Base-by-base conservation (phyloP, 2,329 filamentous ascomycete genomes). In the Aciculosporium take region DNA sequence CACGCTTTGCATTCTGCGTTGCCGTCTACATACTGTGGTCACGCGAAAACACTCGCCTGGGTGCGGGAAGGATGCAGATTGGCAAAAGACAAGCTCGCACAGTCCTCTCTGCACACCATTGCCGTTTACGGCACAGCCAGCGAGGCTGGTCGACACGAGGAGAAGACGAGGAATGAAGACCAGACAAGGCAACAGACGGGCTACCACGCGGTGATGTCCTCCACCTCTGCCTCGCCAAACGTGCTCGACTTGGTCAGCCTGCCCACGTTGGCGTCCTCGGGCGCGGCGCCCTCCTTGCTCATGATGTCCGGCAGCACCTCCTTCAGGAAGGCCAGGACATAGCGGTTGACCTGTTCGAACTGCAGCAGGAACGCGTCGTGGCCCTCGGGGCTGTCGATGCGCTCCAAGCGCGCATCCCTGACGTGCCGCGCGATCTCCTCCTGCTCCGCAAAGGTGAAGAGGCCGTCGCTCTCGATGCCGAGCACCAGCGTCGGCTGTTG, bases 361-460 rank as follows among this genome's bases (percentile, higher is more conserved):
- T 98, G 89, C 41, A 98, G 65, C 53, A 98, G 63, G 60, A 98
- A 98, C 0, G 91, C 91, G 60, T 98, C 91, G 54, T 98, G 91
- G 1, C 91, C 91, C 57, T 98, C 91, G 0, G 86, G 83, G 46
- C 84, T 93, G 54, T 96, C 86, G 45, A 98, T 98, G 36, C 79
- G 85, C 60, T 86, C 79, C 21, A 98, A 65, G 9, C 76, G 74
- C 1, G 84, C 79, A 51, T 89, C 69, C 3, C 80, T 81, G 47
- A 96, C 86, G 45, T 82, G 76, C 28, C 79, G 74, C 0, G 89
- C 91, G 40, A 98, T 67, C 63, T 96, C 87, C 59, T 95, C 72
- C 64, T 98, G 91, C 65, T 98, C 91, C 5, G 87, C 87, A 60
- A 94, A 96, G 0, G 89, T 96, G 60, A 98, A 98, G 1, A 98